Conservation (phyloP, 768 basidiomycete genomes). For the Cytidiella melzeri region DNA sequence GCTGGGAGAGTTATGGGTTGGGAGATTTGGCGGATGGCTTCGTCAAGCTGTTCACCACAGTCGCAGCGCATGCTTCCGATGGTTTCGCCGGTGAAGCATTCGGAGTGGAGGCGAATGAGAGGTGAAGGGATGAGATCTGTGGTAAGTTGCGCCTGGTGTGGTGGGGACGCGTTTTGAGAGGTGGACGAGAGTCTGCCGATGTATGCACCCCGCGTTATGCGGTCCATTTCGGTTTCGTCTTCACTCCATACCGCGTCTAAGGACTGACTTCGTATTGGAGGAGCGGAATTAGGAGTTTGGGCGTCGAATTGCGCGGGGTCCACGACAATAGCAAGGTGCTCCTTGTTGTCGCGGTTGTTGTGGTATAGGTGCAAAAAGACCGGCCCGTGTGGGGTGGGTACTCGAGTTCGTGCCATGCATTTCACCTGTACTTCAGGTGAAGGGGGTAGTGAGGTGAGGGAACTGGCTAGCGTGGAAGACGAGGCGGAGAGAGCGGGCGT, state of each 20-base stretch:
- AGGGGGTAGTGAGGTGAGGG: slow-evolving; percentile 17
- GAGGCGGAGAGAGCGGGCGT: slow-evolving; percentile 18
- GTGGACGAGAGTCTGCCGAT: slow-evolving; percentile 71
- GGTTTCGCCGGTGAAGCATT: slow-evolving; percentile 98
- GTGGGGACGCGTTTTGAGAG: slow-evolving; percentile 31
- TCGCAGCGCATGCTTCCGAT: slow-evolving; percentile 98
- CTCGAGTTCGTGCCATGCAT: slow-evolving; percentile 95
- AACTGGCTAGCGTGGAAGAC: slow-evolving; percentile 4
- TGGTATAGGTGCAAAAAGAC: slow-evolving; percentile 93
- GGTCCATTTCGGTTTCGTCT: slow-evolving; percentile 87
- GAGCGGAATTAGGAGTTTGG: slow-evolving; percentile 30
- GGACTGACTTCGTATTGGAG: slow-evolving; percentile 67
- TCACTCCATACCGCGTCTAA: slow-evolving; percentile 83
- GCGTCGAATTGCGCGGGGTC: slow-evolving; percentile 79
- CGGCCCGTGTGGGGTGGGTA: slow-evolving; percentile 93
- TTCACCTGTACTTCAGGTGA: slow-evolving; percentile 54
- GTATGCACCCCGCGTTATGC: slow-evolving; percentile 91
- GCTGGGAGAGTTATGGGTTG: slow-evolving; percentile 51
- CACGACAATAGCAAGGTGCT: slow-evolving; percentile 92
- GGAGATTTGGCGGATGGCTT: slow-evolving; percentile 88
- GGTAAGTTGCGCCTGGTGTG: slow-evolving; percentile 13
- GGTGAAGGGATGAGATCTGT: slow-evolving; percentile 53
- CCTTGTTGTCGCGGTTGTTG: slow-evolving; percentile 87
- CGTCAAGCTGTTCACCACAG: slow-evolving; percentile 97
- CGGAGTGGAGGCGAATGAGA: slow-evolving; percentile 92